Conservation (phyloP, 352 stramenopile species). For the Globisporangium perplexum region DNA sequence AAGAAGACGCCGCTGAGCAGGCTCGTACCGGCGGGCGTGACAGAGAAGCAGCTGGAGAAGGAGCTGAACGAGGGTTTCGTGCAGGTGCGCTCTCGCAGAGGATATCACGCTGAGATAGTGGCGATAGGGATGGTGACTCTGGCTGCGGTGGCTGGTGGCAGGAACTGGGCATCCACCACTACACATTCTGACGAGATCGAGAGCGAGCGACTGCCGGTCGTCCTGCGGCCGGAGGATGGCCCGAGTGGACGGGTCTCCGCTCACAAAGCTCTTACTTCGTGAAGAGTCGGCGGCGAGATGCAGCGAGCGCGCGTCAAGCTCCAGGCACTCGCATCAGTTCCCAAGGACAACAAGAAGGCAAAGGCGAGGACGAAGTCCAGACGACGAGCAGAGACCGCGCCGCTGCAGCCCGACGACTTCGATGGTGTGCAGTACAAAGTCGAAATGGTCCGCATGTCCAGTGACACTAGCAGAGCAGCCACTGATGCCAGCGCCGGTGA, state of each 20-base stretch:
- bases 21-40: constrained; percentile 24
- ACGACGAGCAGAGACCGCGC: constrained; percentile 2
- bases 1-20: constrained; percentile 67
- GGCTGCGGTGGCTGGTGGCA: constrained; percentile 3
- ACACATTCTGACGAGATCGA: constrained; percentile 24
- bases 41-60: constrained; percentile 57
- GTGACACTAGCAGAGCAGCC: constrained; percentile 2
- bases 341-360: not conserved
- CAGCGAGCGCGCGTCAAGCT: not conserved
- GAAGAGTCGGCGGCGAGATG: not conserved
- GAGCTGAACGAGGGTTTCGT: constrained; percentile 63
- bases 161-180: constrained; percentile 53
- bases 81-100: constrained; percentile 15
- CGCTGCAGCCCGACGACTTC: constrained; percentile 55
- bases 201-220: not conserved
- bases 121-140: not conserved
- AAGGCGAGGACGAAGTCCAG: not conserved
- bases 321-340: not conserved
- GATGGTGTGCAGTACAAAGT: constrained; percentile 59
- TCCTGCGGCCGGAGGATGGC: too few relatives aligned
- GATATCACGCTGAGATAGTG: not conserved
- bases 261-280: too few relatives aligned
- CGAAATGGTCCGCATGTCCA: constrained; percentile 36
- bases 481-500: constrained; percentile 9
- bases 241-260: too few relatives aligned